Percentiles rank a stretch among this genome's conserved stretches.
Conservation (phyloP, 805 yeast genomes). For the Starmerella gropengiesseri region DNA sequence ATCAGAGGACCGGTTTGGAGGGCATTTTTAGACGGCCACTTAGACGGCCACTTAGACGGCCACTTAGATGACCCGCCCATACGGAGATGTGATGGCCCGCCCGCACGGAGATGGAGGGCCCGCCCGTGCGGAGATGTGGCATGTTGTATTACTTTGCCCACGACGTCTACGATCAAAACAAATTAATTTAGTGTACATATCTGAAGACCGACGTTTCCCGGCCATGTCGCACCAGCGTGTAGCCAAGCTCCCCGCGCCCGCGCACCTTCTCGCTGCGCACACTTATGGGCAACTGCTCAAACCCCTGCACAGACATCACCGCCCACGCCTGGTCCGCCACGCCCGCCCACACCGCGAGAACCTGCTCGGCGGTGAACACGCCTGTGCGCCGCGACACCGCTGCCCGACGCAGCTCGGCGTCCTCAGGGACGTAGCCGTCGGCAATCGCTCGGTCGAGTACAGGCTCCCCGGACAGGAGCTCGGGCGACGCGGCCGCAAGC, state of each 20-base stretch:
- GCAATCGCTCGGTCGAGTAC: slow-evolving; percentile 11
- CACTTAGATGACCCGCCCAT: too few relatives aligned
- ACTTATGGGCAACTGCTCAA: slow-evolving; percentile 8
- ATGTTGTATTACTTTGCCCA: too few relatives aligned
- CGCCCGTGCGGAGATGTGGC: too few relatives aligned
- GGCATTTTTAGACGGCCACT: too few relatives aligned
- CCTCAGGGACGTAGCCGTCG: slow-evolving; percentile 7
- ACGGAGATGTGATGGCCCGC: too few relatives aligned
- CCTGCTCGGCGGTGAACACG: neutral
- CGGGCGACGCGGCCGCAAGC: slow-evolving; percentile 9
- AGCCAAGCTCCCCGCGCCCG: slow-evolving; percentile 7
- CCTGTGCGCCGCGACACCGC: slow-evolving; percentile 1
- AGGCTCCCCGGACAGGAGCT: slow-evolving; percentile 3
- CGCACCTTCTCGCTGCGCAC: slow-evolving; percentile 4
- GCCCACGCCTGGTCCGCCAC: slow-evolving; percentile 8
- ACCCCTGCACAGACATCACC: slow-evolving; percentile 14
- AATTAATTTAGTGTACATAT: neutral
- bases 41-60: too few relatives aligned
- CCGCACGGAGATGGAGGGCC: too few relatives aligned
- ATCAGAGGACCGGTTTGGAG: too few relatives aligned
- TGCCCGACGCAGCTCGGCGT: neutral
- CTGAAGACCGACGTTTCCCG: neutral
- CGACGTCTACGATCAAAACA: too few relatives aligned
- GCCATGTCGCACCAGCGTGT: slow-evolving; percentile 6
- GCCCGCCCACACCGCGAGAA: slow-evolving; percentile 4